These are phyloP conservation scores for Rhodomyrtus psidioides DNA, from an alignment of 441 rosid species.

Conservation along the genomic window DNA sequence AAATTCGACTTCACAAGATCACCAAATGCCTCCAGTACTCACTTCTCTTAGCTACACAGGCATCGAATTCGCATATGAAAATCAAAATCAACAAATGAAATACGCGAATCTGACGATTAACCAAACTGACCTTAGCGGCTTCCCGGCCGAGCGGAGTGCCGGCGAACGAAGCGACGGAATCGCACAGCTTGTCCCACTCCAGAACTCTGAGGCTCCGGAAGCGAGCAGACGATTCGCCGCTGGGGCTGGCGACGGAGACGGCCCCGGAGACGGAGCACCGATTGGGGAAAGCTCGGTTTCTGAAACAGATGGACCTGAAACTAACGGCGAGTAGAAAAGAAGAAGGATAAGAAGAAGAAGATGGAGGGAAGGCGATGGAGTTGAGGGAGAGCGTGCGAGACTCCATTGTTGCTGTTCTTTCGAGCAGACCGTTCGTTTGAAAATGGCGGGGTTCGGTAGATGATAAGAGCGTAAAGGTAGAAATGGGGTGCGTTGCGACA, in stretches of 20 bases:
- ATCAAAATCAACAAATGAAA: background rate
- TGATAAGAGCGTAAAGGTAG: no score
- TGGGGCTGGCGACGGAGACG: background rate
- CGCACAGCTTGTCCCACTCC: constrained; percentile 92
- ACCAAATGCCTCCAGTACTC: background rate
- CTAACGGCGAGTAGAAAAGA: background rate
- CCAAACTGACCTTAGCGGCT: constrained; percentile 41
- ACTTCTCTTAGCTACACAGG: background rate
- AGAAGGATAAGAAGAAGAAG: background rate
- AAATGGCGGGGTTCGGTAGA: background rate
- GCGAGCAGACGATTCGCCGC: constrained; percentile 18
- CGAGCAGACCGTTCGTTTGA: background rate
- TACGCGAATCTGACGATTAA: background rate
- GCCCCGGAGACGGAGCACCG: background rate
- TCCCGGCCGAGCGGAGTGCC: constrained; percentile 67
- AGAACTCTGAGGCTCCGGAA: constrained; percentile 51
- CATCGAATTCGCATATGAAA: background rate
- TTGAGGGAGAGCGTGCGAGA: background rate
- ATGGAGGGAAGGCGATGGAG: background rate
- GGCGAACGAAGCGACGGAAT: constrained; percentile 72
- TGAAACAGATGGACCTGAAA: background rate
- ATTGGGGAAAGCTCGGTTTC: background rate
- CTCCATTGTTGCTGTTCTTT: background rate
- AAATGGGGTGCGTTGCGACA: background rate
- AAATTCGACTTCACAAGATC: background rate